A percentile compares a stretch with the other conserved stretches of the same genome.
These are phyloP conservation scores for Yarrowia sp. DNA, from an alignment of 805 yeast species.

Conservation along the genomic window DNA sequence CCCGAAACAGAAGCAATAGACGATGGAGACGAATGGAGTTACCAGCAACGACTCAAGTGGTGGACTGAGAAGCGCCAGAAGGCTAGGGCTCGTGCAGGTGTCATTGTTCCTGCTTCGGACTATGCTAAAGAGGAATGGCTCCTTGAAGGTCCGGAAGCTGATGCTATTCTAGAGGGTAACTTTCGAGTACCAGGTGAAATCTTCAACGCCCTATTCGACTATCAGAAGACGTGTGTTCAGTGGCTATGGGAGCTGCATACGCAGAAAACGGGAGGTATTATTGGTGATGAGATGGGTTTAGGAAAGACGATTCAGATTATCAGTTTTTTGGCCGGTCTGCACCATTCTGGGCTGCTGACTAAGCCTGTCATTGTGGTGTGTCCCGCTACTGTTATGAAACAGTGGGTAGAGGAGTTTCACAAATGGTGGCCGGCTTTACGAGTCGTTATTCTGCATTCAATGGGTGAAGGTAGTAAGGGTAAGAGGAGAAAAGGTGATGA, in stretches of 20 bases:
- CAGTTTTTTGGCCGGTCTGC: constrained; percentile 86
- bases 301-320: constrained; percentile 95
- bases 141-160: constrained; percentile 46
- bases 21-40: constrained; percentile 75
- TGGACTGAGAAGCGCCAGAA: constrained; percentile 60
- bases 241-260: constrained; percentile 94
- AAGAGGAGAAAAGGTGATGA: constrained; percentile 29
- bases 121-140: constrained; percentile 8
- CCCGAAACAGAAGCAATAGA: constrained; percentile 45
- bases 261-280: constrained; percentile 89
- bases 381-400: constrained; percentile 94
- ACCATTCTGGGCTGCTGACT: constrained; percentile 69
- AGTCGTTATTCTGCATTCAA: constrained; percentile 82
- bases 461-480: constrained; percentile 77
- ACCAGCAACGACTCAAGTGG: constrained; percentile 54
- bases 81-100: constrained; percentile 39
- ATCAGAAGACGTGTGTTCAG: constrained; percentile 94
- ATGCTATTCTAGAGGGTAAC: constrained; percentile 67
- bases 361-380: constrained; percentile 86
- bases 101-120: constrained; percentile 33
- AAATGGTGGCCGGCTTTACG: constrained; percentile 98
- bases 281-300: constrained; percentile 98
- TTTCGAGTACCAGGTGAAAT: constrained; percentile 88
- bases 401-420: constrained; percentile 96
- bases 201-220: constrained; percentile 80